A percentile compares a stretch with the other conserved stretches of the same genome.
Conservation (phyloP, 2,329 filamentous ascomycete species). For the Tolypocladium guangdongense region DNA sequence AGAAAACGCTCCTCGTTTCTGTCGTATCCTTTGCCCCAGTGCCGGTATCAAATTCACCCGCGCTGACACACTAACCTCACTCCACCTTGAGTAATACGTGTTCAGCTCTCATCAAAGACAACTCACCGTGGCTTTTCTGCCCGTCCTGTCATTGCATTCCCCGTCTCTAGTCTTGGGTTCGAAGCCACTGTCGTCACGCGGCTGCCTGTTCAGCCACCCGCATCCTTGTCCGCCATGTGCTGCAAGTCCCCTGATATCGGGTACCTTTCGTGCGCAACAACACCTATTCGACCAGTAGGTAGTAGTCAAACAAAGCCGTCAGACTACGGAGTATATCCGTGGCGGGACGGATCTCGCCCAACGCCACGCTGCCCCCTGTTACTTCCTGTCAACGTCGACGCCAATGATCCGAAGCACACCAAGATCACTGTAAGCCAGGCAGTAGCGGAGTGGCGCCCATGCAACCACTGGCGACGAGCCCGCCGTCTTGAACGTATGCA, state of each 20-base stretch:
- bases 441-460: conserved; percentile 68
- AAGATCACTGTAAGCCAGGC: conserved; percentile 61
- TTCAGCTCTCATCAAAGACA: not conserved
- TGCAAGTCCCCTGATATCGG: not conserved
- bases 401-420: conserved; percentile 60
- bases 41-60: not conserved
- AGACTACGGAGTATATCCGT: not conserved
- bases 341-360: too few species aligned
- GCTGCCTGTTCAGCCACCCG: not conserved
- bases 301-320: not conserved
- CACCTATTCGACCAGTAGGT: not conserved
- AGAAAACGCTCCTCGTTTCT: not conserved
- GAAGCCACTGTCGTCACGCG: not conserved
- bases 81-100: not conserved
- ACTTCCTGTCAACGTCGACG: conserved; percentile 35
- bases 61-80: not conserved
- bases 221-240: not conserved
- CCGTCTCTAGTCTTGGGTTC: not conserved
- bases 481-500: conserved; percentile 60
- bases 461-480: conserved; percentile 55
- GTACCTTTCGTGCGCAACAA: not conserved
- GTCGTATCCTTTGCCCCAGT: not conserved
- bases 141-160: not conserved
- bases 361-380: not conserved
- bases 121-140: not conserved